phyloP scores from a whole-genome alignment of 768 basidiomycete genomes.

The Phylloporus rhodoxanthus region DNA sequence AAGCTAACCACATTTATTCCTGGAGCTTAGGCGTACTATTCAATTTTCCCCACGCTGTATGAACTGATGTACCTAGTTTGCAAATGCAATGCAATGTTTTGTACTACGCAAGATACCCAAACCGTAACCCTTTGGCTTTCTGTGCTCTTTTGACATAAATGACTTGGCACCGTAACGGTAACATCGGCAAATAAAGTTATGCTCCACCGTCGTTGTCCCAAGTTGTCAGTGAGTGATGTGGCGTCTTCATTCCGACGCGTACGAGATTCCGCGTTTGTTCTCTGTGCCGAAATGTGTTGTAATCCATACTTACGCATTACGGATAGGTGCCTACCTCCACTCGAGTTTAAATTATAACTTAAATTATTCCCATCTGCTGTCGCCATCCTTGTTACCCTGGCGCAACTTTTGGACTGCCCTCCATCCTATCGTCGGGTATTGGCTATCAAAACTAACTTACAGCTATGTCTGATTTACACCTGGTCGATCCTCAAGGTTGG shows the following conservation, averaged over 20 bases:
- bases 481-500: constrained; percentile 75
- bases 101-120: neutral
- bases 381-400: neutral
- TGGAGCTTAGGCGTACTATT: neutral
- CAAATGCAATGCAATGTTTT: constrained; percentile 6
- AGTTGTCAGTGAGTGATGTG: constrained; percentile 13
- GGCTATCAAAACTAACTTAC: neutral
- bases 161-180: neutral
- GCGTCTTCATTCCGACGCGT: constrained; percentile 16
- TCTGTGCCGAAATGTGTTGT: constrained; percentile 15
- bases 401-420: neutral
- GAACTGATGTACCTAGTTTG: constrained; percentile 13
- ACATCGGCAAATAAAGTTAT: constrained; percentile 3
- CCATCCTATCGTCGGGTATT: neutral
- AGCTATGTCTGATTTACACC: constrained; percentile 59
- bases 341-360: constrained; percentile 18
- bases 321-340: constrained; percentile 3
- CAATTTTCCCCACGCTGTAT: constrained; percentile 1
- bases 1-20: constrained; percentile 14
- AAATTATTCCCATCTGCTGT: neutral
- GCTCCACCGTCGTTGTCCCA: neutral
- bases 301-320: constrained; percentile 13
- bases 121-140: neutral
- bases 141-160: constrained; percentile 2
- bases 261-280: constrained; percentile 10